phyloP scores from a whole-genome alignment of 139 green algal genomes.

The Tetraselmis chui region DNA sequence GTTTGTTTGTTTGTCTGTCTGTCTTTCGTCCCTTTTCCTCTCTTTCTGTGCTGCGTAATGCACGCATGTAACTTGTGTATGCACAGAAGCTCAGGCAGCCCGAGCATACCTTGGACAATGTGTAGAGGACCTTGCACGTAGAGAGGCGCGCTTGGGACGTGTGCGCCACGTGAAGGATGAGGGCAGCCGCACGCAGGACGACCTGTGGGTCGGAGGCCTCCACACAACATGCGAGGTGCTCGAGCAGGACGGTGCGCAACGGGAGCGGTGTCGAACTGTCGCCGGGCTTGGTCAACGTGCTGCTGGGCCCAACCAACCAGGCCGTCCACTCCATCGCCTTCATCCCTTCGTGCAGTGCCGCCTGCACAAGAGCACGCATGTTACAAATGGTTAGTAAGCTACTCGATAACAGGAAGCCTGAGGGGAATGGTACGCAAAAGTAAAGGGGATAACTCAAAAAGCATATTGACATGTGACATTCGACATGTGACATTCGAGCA shows the following conservation, averaged over 20 bases:
- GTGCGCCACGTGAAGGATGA: not conserved
- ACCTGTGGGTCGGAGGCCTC: not conserved
- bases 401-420: no score
- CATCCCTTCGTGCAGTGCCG: not conserved
- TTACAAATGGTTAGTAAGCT: no score
- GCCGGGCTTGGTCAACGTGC: not conserved
- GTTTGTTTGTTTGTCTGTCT: no score
- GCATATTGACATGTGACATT: no score
- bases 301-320: not conserved
- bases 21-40: no score
- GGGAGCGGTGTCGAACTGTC: not conserved
- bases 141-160: not conserved
- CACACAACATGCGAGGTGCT: not conserved
- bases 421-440: no score
- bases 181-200: not conserved
- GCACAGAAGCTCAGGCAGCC: no score
- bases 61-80: no score
- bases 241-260: not conserved
- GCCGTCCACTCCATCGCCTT: not conserved
- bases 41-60: no score
- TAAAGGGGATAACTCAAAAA: no score
- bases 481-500: no score
- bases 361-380: no score
- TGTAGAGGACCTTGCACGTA: not conserved
- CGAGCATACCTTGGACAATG: not conserved